A percentile compares a stretch with the other conserved stretches of the same genome.
Conservation (phyloP, 352 stramenopile genomes). For the Plasmopara halstedii region DNA sequence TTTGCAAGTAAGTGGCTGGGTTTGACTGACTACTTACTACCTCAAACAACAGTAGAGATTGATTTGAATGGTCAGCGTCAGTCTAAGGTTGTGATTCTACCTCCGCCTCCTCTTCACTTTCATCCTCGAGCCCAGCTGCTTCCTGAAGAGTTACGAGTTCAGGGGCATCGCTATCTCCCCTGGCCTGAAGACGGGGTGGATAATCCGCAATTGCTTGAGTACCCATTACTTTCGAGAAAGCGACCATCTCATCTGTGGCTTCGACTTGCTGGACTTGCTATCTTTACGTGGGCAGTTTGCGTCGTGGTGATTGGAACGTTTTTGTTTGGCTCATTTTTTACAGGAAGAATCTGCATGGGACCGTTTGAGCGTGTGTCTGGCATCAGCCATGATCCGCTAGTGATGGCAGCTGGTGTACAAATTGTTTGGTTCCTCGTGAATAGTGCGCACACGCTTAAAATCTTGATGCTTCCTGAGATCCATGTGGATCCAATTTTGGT, state of each 20-base stretch:
- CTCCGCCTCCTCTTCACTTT: conserved; percentile 72
- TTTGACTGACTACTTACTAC: conserved; percentile 62
- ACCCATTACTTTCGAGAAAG: conserved; percentile 51
- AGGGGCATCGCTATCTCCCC: conserved; percentile 69
- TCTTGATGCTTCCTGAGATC: conserved; percentile 52
- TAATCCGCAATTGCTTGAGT: conserved; percentile 57
- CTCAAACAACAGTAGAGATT: conserved; percentile 36
- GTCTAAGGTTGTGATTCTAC: conserved; percentile 37
- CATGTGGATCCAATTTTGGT: conserved; percentile 51
- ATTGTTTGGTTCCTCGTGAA: conserved; percentile 74
- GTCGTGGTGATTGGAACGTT: conserved; percentile 50
- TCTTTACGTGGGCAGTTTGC: conserved; percentile 56
- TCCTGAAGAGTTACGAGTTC: conserved; percentile 57
- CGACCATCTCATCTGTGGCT: conserved; percentile 43
- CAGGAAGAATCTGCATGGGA: conserved; percentile 56
- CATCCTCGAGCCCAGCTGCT: conserved; percentile 63
- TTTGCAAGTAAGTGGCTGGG: conserved; percentile 56
- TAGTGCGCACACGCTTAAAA: conserved; percentile 44
- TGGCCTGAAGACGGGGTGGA: conserved; percentile 81
- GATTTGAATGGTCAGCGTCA: conserved; percentile 25
- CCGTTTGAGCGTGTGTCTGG: conserved; percentile 64
- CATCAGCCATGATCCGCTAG: conserved; percentile 68
- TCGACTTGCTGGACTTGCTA: conserved; percentile 41
- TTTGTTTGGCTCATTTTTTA: conserved; percentile 61
- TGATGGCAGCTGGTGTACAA: conserved; percentile 62